phyloP scores from a whole-genome alignment of 2,329 filamentous ascomycete species.

The Cladorrhinum sp. region DNA sequence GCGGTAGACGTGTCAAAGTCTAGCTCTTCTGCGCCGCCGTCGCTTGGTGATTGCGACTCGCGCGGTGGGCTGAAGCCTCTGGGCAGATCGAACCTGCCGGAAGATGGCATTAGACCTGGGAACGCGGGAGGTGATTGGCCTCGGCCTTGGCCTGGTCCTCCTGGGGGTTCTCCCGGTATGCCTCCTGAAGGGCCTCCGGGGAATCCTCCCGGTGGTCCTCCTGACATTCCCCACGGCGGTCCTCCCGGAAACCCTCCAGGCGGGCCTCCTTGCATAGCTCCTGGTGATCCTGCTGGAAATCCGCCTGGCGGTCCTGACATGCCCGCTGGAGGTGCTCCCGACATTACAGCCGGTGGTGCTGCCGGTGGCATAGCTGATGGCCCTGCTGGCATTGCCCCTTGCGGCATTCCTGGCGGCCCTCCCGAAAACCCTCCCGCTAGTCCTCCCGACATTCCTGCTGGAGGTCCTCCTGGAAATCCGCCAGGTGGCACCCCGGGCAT shows the following conservation, averaged over 20 bases:
- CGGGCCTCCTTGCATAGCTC: not conserved
- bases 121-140: constrained; percentile 47
- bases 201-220: not conserved
- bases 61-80: constrained; percentile 54
- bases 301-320: not conserved
- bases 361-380: too few relatives aligned
- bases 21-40: constrained; percentile 46
- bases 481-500: not conserved
- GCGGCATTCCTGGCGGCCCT: not conserved
- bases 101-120: constrained; percentile 54
- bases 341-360: too few relatives aligned
- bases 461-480: not conserved
- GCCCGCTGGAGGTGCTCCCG: too few relatives aligned
- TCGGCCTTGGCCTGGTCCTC: constrained; percentile 41
- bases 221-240: not conserved
- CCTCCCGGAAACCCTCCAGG: constrained; percentile 25
- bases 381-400: too few relatives aligned
- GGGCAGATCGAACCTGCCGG: constrained; percentile 48
- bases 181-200: constrained; percentile 21
- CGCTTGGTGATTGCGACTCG: constrained; percentile 40
- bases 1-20: constrained; percentile 63
- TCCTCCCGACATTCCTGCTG: constrained; percentile 2
- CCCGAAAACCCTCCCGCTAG: constrained; percentile 16
- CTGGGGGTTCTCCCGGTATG: constrained; percentile 36
- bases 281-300: not conserved